Percentiles rank a stretch among this genome's conserved stretches.
phyloP scores from a whole-genome alignment of 805 yeast genomes.

The Lipomyces spencermartinsiae region DNA sequence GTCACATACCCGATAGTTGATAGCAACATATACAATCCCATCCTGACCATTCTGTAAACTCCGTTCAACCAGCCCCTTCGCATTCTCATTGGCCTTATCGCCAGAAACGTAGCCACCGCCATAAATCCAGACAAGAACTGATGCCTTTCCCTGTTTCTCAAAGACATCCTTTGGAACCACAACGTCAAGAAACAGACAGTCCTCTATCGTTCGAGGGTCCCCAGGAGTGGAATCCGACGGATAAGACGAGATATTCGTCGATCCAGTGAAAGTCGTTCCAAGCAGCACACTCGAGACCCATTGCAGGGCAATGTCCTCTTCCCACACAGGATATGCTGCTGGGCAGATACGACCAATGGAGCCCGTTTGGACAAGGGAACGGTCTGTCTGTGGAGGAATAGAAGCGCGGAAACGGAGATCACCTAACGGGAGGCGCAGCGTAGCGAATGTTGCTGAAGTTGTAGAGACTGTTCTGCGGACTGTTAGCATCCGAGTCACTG shows the following conservation, averaged over 20 bases:
- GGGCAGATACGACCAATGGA: conserved; percentile 27
- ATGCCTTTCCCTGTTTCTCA: background rate
- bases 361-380: conserved; percentile 24
- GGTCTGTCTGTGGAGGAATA: conserved; percentile 18
- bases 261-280: too few relatives aligned
- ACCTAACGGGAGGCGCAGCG: conserved; percentile 35
- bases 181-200: conserved; percentile 37
- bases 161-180: conserved; percentile 23
- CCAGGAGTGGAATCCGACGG: too few relatives aligned
- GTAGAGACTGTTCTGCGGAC: too few relatives aligned
- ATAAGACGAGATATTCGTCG: conserved; percentile 6
- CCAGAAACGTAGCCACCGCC: conserved; percentile 38
- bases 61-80: conserved; percentile 16
- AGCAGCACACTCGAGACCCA: background rate
- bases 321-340: conserved; percentile 21
- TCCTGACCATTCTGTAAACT: conserved; percentile 15
- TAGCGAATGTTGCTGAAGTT: conserved; percentile 32
- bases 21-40: conserved; percentile 30
- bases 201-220: conserved; percentile 21
- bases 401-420: conserved; percentile 30
- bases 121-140: conserved; percentile 35
- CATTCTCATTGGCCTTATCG: conserved; percentile 25
- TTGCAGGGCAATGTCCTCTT: background rate
- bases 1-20: conserved; percentile 41
- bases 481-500: too few relatives aligned